Evolutionary conservation across 495 filamentous ascomycete species (phyloP).

Genomic region (Aspergillus kassunensis): DNA sequence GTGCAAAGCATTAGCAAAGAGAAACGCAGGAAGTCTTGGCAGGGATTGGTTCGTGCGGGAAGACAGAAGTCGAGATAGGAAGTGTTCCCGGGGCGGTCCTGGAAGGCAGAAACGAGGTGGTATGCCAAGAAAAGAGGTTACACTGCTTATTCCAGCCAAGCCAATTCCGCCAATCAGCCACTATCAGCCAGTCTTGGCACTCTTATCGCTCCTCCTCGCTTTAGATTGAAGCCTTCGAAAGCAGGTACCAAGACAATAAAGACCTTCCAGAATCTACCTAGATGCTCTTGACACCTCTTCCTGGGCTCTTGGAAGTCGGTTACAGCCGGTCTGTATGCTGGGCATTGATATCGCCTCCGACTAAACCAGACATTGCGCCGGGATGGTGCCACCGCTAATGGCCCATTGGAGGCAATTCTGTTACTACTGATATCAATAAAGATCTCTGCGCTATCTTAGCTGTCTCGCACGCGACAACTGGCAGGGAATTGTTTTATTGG

Average conservation of each 20-base stretch:
- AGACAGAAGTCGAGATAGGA: too few species aligned
- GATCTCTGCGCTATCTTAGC: neutral
- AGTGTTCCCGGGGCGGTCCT: too few species aligned
- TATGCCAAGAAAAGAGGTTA: neutral
- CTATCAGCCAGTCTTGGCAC: neutral
- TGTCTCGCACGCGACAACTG: neutral
- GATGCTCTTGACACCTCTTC: too few species aligned
- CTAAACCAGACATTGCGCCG: slow-evolving; percentile 1
- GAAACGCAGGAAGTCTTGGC: neutral
- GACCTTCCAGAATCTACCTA: slow-evolving; percentile 7
- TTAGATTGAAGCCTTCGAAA: neutral
- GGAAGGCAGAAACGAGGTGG: too few species aligned
- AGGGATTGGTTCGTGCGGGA: neutral
- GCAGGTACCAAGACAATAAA: slow-evolving; percentile 3
- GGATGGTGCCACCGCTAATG: neutral
- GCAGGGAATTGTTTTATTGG: too few species aligned
- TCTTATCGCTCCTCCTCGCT: slow-evolving; percentile 1
- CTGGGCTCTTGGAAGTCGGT: neutral
- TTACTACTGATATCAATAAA: too few species aligned
- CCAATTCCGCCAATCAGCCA: too few species aligned
- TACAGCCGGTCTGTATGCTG: slow-evolving; percentile 1
- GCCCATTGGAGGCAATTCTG: too few species aligned
- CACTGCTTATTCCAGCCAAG: neutral
- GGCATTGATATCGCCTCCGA: slow-evolving; percentile 1
- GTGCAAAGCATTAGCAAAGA: neutral